Percentiles rank a stretch among this genome's conserved stretches.
Evolutionary conservation across 2,329 filamentous ascomycete species (phyloP).

Genomic region (Huntiella bhutanensis): DNA sequence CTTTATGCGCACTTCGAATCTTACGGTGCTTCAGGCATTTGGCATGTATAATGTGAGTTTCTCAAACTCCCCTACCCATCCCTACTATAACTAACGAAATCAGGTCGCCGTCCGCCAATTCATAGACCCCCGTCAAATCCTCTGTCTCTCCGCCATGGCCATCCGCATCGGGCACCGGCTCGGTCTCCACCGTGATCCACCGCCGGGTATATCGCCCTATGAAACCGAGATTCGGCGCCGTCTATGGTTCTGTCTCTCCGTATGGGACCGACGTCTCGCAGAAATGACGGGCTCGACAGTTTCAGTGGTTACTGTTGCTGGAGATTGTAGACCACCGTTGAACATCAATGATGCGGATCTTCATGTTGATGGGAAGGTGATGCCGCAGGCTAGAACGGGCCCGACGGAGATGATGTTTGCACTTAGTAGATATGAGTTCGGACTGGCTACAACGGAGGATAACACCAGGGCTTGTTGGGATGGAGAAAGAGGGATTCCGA

Average conservation of each 20-base stretch:
- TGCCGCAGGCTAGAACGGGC: constrained; percentile 28
- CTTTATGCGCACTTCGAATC: constrained; percentile 46
- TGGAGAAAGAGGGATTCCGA: constrained; percentile 15
- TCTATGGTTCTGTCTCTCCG: constrained; percentile 53
- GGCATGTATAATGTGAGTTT: constrained; percentile 44
- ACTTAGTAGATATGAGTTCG: constrained; percentile 36
- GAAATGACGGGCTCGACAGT: constrained; percentile 44
- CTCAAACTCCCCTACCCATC: background rate
- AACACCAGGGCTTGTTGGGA: background rate
- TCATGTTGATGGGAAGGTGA: constrained; percentile 35
- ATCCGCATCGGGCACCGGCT: constrained; percentile 50
- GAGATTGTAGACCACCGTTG: constrained; percentile 37
- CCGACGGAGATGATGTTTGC: constrained; percentile 43
- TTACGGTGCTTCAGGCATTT: constrained; percentile 48
- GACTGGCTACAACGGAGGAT: constrained; percentile 29
- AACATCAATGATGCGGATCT: constrained; percentile 45
- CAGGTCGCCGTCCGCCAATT: constrained; percentile 30
- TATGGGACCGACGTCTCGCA: constrained; percentile 49
- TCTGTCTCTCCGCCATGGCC: constrained; percentile 39
- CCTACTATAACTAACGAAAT: background rate
- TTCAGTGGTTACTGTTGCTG: constrained; percentile 33
- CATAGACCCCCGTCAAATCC: constrained; percentile 34
- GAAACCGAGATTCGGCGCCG: constrained; percentile 53
- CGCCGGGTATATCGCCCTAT: constrained; percentile 32
- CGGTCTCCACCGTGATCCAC: constrained; percentile 46